phyloP scores from a whole-genome alignment of 768 basidiomycete genomes.

The Leucosporidium yakuticum region DNA sequence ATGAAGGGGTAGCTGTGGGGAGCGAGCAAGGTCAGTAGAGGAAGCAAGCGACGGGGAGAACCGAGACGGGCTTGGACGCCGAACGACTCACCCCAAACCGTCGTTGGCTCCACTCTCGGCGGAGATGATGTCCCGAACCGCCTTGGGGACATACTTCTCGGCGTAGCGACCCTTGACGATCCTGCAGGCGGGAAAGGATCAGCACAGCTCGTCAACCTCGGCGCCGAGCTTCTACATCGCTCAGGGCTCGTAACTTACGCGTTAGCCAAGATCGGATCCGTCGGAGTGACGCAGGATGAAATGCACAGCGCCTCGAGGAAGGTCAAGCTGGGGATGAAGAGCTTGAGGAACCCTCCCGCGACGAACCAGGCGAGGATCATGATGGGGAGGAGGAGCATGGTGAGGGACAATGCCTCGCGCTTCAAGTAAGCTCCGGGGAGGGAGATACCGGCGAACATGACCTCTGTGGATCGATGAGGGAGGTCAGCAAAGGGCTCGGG shows the following conservation, averaged over 20 bases:
- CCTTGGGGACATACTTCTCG: constrained; percentile 44
- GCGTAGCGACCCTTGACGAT: constrained; percentile 46
- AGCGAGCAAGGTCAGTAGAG: not conserved
- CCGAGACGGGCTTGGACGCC: no score
- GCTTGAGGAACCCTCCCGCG: constrained; percentile 43
- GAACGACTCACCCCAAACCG: constrained; percentile 40
- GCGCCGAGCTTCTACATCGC: no score
- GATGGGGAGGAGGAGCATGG: constrained; percentile 44
- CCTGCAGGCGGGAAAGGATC: constrained; percentile 11
- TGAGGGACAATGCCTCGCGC: constrained; percentile 42
- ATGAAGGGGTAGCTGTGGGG: constrained; percentile 45
- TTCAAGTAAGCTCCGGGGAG: constrained; percentile 45
- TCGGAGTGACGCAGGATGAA: constrained; percentile 43
- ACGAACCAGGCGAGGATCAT: constrained; percentile 48
- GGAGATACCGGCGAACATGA: constrained; percentile 41
- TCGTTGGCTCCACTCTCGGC: constrained; percentile 48
- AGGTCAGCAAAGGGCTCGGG: no score
- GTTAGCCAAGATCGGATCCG: constrained; percentile 46
- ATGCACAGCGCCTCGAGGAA: constrained; percentile 46
- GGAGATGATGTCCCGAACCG: constrained; percentile 46
- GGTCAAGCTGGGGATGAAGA: constrained; percentile 44
- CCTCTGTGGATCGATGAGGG: constrained; percentile 18
- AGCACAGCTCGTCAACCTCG: no score
- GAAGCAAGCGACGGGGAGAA: no score
- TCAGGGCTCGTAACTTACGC: constrained; percentile 16